A percentile compares a stretch with the other conserved stretches of the same genome.
These are phyloP conservation scores for Leccinum incarnatum DNA, from an alignment of 768 basidiomycete species.

Conservation along the genomic window DNA sequence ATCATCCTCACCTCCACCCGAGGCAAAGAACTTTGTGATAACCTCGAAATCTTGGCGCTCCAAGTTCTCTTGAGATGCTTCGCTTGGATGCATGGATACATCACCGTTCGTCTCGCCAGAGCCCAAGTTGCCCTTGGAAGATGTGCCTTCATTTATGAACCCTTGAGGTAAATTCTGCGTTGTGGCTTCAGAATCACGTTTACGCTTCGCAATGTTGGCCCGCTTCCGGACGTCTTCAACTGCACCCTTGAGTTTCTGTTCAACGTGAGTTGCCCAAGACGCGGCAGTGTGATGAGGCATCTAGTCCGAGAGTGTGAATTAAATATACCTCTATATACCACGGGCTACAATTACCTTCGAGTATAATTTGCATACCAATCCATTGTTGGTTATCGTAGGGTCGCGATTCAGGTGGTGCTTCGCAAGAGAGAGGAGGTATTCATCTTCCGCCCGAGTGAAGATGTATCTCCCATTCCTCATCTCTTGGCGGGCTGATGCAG, in stretches of 20 bases:
- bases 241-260: slow-evolving; percentile 30
- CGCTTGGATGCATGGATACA: neutral
- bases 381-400: slow-evolving; percentile 38
- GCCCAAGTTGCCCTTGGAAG: slow-evolving; percentile 1
- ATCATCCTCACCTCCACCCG: slow-evolving; percentile 46
- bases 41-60: slow-evolving; percentile 45
- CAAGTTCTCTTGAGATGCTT: slow-evolving; percentile 9
- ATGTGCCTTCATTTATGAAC: neutral
- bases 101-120: neutral
- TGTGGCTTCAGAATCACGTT: slow-evolving; percentile 22
- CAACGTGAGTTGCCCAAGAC: slow-evolving; percentile 51
- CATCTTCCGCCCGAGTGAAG: slow-evolving; percentile 51
- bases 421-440: slow-evolving; percentile 46
- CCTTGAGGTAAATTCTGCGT: neutral
- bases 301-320: slow-evolving; percentile 34
- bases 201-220: slow-evolving; percentile 50
- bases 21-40: slow-evolving; percentile 55
- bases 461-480: slow-evolving; percentile 34
- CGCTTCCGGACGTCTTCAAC: slow-evolving; percentile 50
- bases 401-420: slow-evolving; percentile 48
- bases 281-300: slow-evolving; percentile 53
- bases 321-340: neutral
- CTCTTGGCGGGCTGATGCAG: slow-evolving; percentile 29
- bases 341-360: slow-evolving; percentile 41
- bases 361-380: slow-evolving; percentile 39